A percentile compares a stretch with the other conserved stretches of the same genome.
Evolutionary conservation across 768 basidiomycete genomes (phyloP).

Genomic region (Clitopilus passeckerianus): DNA sequence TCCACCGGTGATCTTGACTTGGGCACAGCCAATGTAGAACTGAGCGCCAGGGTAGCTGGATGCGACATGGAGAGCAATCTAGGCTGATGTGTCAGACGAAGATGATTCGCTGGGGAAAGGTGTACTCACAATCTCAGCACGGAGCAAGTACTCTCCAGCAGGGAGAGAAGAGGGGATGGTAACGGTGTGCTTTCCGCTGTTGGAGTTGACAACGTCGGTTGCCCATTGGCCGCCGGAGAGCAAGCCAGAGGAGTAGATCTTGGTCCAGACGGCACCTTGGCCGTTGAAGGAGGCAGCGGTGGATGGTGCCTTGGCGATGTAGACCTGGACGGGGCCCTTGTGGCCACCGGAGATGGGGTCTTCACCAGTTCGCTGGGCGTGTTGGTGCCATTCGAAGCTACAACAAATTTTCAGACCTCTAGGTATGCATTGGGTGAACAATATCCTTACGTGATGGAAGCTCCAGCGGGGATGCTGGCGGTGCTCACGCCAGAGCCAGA

Average conservation of each 20-base stretch:
- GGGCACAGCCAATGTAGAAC: conserved; percentile 48
- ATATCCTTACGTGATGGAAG: conserved; percentile 31
- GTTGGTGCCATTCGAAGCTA: conserved; percentile 52
- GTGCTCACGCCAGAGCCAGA: conserved; percentile 35
- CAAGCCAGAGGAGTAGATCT: conserved; percentile 45
- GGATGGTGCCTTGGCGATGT: conserved; percentile 43
- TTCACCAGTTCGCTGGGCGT: conserved; percentile 45
- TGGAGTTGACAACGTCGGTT: conserved; percentile 41
- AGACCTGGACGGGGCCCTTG: conserved; percentile 45
- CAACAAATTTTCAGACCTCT: background rate
- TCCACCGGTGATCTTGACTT: conserved; percentile 40
- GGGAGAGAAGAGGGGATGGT: conserved; percentile 41
- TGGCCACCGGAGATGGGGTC: conserved; percentile 45
- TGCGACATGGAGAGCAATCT: conserved; percentile 34
- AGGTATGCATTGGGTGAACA: too few species aligned
- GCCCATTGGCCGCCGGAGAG: conserved; percentile 32
- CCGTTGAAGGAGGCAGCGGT: conserved; percentile 41
- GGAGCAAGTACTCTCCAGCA: conserved; percentile 43
- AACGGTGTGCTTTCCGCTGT: conserved; percentile 29
- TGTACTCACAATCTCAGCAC: conserved; percentile 35
- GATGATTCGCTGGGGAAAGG: background rate
- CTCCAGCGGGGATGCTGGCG: conserved; percentile 35
- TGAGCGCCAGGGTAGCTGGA: conserved; percentile 42
- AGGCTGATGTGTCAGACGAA: background rate
- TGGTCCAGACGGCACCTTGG: conserved; percentile 47